These are phyloP conservation scores for Trypanosoma grayi DNA, from an alignment of 208 protist genomes.

Conservation along the genomic window DNA sequence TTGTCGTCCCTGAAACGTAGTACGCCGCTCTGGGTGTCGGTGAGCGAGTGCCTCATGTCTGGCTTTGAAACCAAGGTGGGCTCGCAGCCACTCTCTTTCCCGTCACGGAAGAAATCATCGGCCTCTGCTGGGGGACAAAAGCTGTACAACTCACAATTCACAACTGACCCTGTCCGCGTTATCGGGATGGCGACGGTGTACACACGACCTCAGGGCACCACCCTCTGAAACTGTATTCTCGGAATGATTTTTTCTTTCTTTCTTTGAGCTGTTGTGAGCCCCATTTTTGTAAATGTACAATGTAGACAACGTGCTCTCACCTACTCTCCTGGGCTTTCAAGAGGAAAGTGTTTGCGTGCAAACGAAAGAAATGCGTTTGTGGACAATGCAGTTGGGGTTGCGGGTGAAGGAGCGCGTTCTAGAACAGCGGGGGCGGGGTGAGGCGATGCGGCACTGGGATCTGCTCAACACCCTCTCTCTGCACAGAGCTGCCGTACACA, in stretches of 20 bases:
- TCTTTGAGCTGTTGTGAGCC: background rate
- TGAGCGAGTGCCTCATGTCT: slow-evolving; percentile 89
- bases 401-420: too few relatives aligned
- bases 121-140: slow-evolving; percentile 30
- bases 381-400: too few relatives aligned
- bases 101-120: slow-evolving; percentile 19
- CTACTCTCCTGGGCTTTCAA: too few relatives aligned
- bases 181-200: slow-evolving; percentile 76
- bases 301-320: too few relatives aligned
- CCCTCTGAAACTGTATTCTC: slow-evolving; percentile 46
- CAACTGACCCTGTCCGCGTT: slow-evolving; percentile 83
- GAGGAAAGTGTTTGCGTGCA: too few relatives aligned
- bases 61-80: slow-evolving; percentile 66
- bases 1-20: slow-evolving; percentile 53
- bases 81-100: slow-evolving; percentile 31
- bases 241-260: slow-evolving; percentile 11
- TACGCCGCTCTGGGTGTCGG: slow-evolving; percentile 80
- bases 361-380: too few relatives aligned
- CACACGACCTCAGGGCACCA: slow-evolving; percentile 69
- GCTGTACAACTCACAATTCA: slow-evolving; percentile 89
- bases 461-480: too few relatives aligned
- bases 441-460: too few relatives aligned
- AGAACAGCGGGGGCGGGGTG: too few relatives aligned
- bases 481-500: too few relatives aligned
- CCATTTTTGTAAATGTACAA: too few relatives aligned